A percentile compares a stretch with the other conserved stretches of the same genome.
Conservation (phyloP, 1,139 yeast species). For the Yamadazyma sp. region DNA sequence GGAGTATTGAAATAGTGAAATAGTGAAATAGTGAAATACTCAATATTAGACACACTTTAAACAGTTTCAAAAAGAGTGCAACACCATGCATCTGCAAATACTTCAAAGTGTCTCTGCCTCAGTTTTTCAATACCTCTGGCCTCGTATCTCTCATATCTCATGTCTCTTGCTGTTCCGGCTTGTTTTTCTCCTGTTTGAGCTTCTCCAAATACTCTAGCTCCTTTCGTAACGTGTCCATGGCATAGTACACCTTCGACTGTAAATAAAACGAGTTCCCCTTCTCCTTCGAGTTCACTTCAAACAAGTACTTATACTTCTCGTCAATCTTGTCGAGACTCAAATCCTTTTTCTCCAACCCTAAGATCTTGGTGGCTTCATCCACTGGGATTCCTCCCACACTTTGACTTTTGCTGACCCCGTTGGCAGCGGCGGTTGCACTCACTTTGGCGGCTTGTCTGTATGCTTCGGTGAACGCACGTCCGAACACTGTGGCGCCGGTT, state of each 20-base stretch:
- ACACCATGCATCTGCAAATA: too few relatives aligned
- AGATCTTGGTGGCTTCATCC: slow-evolving; percentile 89
- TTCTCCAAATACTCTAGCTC: slow-evolving; percentile 47
- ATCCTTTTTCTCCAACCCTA: slow-evolving; percentile 68
- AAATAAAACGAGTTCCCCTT: slow-evolving; percentile 92
- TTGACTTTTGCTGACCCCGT: slow-evolving; percentile 48
- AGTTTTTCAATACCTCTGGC: too few relatives aligned
- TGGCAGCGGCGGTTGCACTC: slow-evolving; percentile 59
- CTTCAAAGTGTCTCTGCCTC: too few relatives aligned
- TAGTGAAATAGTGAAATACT: too few relatives aligned
- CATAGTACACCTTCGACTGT: slow-evolving; percentile 86
- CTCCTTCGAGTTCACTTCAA: slow-evolving; percentile 86
- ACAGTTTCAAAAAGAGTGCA: too few relatives aligned
- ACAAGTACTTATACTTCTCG: slow-evolving; percentile 77
- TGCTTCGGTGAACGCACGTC: slow-evolving; percentile 95
- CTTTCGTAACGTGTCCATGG: slow-evolving; percentile 48
- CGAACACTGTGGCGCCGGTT: slow-evolving; percentile 95
- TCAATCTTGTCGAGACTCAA: slow-evolving; percentile 61
- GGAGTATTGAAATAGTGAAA: too few relatives aligned
- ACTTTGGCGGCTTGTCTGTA: slow-evolving; percentile 94
- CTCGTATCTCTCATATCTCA: too few relatives aligned
- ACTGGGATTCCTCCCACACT: slow-evolving; percentile 75
- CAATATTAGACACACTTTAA: too few relatives aligned
- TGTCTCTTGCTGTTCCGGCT: not conserved
- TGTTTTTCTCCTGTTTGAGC: slow-evolving; percentile 23